These are phyloP conservation scores for Boletus coccyginus DNA, from an alignment of 768 basidiomycete genomes.

Conservation along the genomic window DNA sequence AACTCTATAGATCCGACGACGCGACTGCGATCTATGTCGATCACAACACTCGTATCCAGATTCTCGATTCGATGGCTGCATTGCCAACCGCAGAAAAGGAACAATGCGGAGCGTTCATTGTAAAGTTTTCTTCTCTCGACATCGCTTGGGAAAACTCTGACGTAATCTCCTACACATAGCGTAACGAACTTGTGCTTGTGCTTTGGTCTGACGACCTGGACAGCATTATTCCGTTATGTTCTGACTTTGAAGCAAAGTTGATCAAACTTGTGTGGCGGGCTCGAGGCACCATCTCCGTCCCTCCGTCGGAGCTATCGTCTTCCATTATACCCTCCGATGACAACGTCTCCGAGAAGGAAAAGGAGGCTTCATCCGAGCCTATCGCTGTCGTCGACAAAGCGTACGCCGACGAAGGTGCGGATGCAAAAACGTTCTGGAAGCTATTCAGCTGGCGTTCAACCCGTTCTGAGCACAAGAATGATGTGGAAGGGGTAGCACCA, in stretches of 20 bases:
- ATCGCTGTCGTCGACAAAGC: constrained; percentile 6
- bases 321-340: constrained; percentile 52
- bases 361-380: constrained; percentile 18
- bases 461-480: constrained; percentile 35
- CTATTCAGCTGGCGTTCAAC: constrained; percentile 48
- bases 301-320: constrained; percentile 39
- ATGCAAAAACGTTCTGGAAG: constrained; percentile 15
- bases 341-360: constrained; percentile 50
- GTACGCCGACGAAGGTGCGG: background rate
- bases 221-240: constrained; percentile 67
- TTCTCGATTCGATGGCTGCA: constrained; percentile 65
- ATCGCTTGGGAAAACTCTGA: background rate
- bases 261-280: constrained; percentile 78
- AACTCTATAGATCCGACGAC: constrained; percentile 48
- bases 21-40: constrained; percentile 67
- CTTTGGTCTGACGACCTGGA: constrained; percentile 87
- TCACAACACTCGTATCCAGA: constrained; percentile 81
- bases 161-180: constrained; percentile 38
- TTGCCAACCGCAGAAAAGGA: constrained; percentile 84
- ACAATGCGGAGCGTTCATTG: constrained; percentile 86
- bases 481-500: constrained; percentile 49
- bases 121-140: constrained; percentile 32
- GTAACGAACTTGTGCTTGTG: constrained; percentile 79
- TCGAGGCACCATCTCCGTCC: constrained; percentile 35
- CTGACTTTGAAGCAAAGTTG: constrained; percentile 72